Evolutionary conservation across 805 yeast species (phyloP).

Genomic region (Candida piceae): DNA sequence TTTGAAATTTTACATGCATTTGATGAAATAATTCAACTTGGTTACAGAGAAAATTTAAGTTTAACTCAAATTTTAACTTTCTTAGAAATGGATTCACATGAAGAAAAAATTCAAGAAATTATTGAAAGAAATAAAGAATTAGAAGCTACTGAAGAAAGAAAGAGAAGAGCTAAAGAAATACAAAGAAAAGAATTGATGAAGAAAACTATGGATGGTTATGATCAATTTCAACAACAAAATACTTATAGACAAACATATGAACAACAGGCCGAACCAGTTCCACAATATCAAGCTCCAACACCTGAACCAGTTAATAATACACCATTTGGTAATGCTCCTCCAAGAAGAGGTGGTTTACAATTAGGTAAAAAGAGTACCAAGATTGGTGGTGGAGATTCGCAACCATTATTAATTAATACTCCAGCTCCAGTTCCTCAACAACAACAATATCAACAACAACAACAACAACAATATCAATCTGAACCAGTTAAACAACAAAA

Average conservation of each 20-base stretch:
- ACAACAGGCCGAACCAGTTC: slow-evolving; percentile 20
- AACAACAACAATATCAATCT: slow-evolving; percentile 16
- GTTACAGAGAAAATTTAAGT: slow-evolving; percentile 84
- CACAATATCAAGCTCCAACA: slow-evolving; percentile 11
- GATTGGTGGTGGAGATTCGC: slow-evolving; percentile 21
- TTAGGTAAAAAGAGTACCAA: slow-evolving; percentile 52
- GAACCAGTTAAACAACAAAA: slow-evolving; percentile 21
- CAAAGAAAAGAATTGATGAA: slow-evolving; percentile 73
- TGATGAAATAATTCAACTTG: slow-evolving; percentile 87
- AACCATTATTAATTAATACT: slow-evolving; percentile 28
- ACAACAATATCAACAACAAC: slow-evolving; percentile 16
- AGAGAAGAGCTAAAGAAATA: slow-evolving; percentile 87
- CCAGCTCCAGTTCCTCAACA: slow-evolving; percentile 15
- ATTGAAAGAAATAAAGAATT: slow-evolving; percentile 94
- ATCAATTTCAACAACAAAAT: slow-evolving; percentile 15
- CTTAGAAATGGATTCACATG: slow-evolving; percentile 96
- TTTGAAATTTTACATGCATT: slow-evolving; percentile 88
- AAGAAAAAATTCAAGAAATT: slow-evolving; percentile 96
- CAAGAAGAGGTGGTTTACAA: slow-evolving; percentile 70
- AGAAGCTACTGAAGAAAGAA: slow-evolving; percentile 96
- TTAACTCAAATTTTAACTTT: slow-evolving; percentile 79
- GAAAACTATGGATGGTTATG: slow-evolving; percentile 44
- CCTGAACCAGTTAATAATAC: slow-evolving; percentile 10
- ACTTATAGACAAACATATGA: slow-evolving; percentile 14
- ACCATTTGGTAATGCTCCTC: slow-evolving; percentile 28